These are phyloP conservation scores for Ziziphus jujuba DNA, from an alignment of 306 rosid genomes.

Conservation along the genomic window DNA sequence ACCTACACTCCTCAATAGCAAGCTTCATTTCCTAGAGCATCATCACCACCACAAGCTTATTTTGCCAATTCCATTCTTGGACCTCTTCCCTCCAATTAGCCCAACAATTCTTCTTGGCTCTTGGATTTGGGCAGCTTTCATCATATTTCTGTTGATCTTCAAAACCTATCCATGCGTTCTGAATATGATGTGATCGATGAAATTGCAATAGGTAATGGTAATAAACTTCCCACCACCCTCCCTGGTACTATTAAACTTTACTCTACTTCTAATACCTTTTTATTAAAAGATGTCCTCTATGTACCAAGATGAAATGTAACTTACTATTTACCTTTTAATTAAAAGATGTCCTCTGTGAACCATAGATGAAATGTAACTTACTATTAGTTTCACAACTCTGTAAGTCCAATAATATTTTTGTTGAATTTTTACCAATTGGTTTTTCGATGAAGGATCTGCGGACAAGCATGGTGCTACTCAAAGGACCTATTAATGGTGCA, in stretches of 20 bases:
- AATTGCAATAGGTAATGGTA: too few relatives aligned
- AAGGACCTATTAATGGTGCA: not conserved
- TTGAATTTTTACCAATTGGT: constrained; percentile 1
- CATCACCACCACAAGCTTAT: not conserved
- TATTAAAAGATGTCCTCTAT: too few relatives aligned
- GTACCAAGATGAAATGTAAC: too few relatives aligned
- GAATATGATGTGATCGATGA: not conserved
- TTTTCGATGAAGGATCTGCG: constrained; percentile 9
- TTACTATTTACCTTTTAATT: too few relatives aligned
- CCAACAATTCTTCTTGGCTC: not conserved
- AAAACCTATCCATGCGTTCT: not conserved
- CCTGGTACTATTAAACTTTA: too few relatives aligned
- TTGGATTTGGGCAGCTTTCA: constrained; percentile 1
- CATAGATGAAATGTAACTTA: not conserved
- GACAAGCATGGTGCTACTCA: not conserved
- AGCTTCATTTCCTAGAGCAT: too few relatives aligned
- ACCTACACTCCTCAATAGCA: not conserved
- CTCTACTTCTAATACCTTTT: not conserved
- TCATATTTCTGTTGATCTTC: not conserved
- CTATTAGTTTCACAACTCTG: not conserved
- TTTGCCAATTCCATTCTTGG: not conserved
- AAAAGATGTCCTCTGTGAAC: constrained; percentile 5
- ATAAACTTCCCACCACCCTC: too few relatives aligned
- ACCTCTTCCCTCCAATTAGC: too few relatives aligned
- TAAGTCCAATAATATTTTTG: not conserved